Base-by-base conservation (phyloP, 306 rosid species). In the Acmispon strigosus region DNA sequence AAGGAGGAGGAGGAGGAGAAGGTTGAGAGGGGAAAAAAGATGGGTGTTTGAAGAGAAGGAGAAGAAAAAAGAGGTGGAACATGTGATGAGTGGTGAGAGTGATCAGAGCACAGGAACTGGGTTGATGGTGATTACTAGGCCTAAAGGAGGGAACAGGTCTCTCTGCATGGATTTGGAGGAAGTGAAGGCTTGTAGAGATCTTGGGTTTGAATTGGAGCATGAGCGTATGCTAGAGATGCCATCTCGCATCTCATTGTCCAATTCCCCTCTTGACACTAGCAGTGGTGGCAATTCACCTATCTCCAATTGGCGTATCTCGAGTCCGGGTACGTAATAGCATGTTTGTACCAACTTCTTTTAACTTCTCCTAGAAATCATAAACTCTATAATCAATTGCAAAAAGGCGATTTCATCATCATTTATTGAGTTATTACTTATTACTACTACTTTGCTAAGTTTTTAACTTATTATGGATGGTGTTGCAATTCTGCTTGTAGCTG, bases 171-270 rank as follows among this genome's bases (percentile, higher is more conserved):
- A 85, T 56, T 53, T 86, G 85, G 96, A 87, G 7, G 98, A 92
- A 87, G 91, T 92, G 4, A 92, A 84, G 72, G 98, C 98, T 74
- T 92, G 98, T 50, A 83, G 86, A 68, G 98, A 92, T 61, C 92
- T 92, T 54, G 98, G 98, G 2, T 89, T 89, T 75, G 95, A 92
- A 83, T 76, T 91, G 78, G 96, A 91, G 34, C 84, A 79, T 8
- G 74, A 85, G 18, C 63, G 66, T 3, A 77, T 76, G 80, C 5
- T 86, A 34, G 86, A 86, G 66, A 63, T 84, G 11, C 86, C 91
- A 2, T 77, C 86, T 61, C 76, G 53, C 41, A 42, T 74, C 66
- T 78, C 86, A 19, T 42, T 73, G 32, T 87, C 87, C 2, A 58
- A 78, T 50, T 61, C 88, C 39, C 64, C 91, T 15, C 42, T 80